phyloP scores from a whole-genome alignment of 192 early-diverging fungal genomes.

The Umbelopsis isabellina region DNA sequence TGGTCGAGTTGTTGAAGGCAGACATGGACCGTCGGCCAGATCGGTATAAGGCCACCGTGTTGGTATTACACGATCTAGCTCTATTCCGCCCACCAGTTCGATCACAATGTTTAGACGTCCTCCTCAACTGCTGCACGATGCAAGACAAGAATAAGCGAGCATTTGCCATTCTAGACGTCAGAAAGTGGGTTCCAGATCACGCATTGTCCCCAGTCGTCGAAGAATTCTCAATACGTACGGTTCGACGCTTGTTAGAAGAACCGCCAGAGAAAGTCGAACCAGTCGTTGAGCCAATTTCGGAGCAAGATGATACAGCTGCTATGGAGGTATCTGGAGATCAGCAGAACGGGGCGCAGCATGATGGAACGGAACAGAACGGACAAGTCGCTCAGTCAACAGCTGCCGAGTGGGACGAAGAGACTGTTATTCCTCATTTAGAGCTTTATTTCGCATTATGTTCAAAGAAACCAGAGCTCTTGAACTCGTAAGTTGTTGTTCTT shows the following conservation, averaged over 20 bases:
- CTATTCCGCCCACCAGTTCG: constrained; percentile 58
- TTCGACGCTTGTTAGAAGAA: constrained; percentile 20
- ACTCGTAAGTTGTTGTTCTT: constrained; percentile 50
- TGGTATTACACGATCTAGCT: constrained; percentile 64
- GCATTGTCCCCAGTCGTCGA: constrained; percentile 47
- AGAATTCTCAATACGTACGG: constrained; percentile 44
- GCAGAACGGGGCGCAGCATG: not conserved
- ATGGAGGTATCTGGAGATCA: constrained; percentile 30
- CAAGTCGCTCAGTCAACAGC: not conserved
- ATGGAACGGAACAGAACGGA: not conserved
- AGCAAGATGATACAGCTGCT: not conserved
- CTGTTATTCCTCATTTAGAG: constrained; percentile 68
- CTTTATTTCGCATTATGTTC: constrained; percentile 77
- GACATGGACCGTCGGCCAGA: constrained; percentile 38
- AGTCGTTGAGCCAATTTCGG: constrained; percentile 3
- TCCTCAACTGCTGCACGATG: constrained; percentile 58
- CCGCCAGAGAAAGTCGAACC: constrained; percentile 22
- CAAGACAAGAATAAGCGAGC: constrained; percentile 51
- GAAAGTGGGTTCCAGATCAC: constrained; percentile 66
- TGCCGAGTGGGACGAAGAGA: constrained; percentile 57
- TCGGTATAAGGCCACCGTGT: constrained; percentile 50
- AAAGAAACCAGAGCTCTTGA: constrained; percentile 71
- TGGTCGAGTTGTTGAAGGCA: constrained; percentile 61
- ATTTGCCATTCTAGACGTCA: constrained; percentile 62
- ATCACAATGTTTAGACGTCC: constrained; percentile 50